A percentile compares a stretch with the other conserved stretches of the same genome.
Evolutionary conservation across 257 asterid species (phyloP).

Genomic region (Nemophila menziesii): DNA sequence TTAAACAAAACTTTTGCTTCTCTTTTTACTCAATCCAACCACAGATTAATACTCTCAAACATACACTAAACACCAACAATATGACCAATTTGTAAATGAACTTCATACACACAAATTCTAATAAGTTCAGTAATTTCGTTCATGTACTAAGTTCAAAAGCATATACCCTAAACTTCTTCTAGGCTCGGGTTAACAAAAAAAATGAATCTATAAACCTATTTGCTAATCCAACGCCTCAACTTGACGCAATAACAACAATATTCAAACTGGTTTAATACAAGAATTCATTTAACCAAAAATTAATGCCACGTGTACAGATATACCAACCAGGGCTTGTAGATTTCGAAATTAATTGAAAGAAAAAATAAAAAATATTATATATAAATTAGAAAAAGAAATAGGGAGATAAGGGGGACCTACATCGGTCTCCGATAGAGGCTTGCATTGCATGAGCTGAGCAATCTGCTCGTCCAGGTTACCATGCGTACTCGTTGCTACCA

Average conservation of each 20-base stretch:
- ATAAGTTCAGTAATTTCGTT: neutral
- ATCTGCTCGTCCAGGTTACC: slow-evolving; percentile 91
- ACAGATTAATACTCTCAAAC: neutral
- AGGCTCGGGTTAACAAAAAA: no score
- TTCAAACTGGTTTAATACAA: no score
- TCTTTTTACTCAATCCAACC: no score
- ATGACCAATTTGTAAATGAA: neutral
- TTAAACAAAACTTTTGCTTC: no score
- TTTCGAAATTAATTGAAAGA: neutral
- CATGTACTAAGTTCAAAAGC: neutral
- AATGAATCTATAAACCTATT: no score
- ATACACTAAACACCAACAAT: neutral
- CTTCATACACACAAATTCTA: neutral
- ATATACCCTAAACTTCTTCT: no score
- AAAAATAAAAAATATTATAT: no score
- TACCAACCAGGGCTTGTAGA: neutral
- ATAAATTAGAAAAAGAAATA: neutral
- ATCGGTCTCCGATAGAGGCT: slow-evolving; percentile 83
- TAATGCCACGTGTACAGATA: no score
- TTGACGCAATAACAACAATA: no score
- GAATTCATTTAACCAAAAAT: no score
- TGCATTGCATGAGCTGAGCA: slow-evolving; percentile 94
- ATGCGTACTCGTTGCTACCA: slow-evolving; percentile 56
- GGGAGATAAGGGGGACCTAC: slow-evolving; percentile 16
- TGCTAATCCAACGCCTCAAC: no score